Conservation (phyloP, 1,284 basidiomycete genomes). For the Pyrrhoderma noxium region DNA sequence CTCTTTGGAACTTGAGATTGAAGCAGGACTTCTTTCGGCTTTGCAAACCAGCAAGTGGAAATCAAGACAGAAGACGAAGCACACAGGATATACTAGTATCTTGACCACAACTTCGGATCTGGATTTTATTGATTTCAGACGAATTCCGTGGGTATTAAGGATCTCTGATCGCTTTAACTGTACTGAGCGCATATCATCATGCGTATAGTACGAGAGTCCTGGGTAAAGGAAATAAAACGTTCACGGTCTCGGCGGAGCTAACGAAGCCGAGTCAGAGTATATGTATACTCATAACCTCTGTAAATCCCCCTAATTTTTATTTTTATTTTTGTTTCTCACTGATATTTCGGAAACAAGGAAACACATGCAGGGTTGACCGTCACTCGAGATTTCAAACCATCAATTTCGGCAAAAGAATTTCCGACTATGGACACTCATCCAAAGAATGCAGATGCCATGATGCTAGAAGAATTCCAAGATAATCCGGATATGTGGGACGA, state of each 20-base stretch:
- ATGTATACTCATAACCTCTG: conserved; percentile 55
- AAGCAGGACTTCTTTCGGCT: conserved; percentile 43
- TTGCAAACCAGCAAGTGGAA: conserved; percentile 36
- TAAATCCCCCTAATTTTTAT: conserved; percentile 30
- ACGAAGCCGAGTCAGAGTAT: conserved; percentile 71
- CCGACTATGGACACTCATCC: conserved; percentile 69
- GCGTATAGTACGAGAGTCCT: conserved; percentile 55
- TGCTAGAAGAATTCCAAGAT: conserved; percentile 57
- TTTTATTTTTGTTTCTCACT: background rate
- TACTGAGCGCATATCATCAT: conserved; percentile 13
- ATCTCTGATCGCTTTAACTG: background rate
- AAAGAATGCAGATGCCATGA: conserved; percentile 51
- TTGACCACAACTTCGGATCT: conserved; percentile 66
- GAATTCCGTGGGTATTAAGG: conserved; percentile 50
- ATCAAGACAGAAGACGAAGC: conserved; percentile 31
- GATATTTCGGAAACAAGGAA: conserved; percentile 40
- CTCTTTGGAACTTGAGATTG: conserved; percentile 49
- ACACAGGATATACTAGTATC: conserved; percentile 57
- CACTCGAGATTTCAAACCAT: conserved; percentile 47
- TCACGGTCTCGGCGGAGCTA: conserved; percentile 48
- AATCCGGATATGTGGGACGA: conserved; percentile 58
- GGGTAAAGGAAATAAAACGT: conserved; percentile 42
- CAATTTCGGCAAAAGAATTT: conserved; percentile 45
- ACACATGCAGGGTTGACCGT: conserved; percentile 55
- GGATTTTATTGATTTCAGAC: conserved; percentile 66